Base-by-base conservation (phyloP, 2,329 filamentous ascomycete species). In the Botryosphaeria dothidea region DNA sequence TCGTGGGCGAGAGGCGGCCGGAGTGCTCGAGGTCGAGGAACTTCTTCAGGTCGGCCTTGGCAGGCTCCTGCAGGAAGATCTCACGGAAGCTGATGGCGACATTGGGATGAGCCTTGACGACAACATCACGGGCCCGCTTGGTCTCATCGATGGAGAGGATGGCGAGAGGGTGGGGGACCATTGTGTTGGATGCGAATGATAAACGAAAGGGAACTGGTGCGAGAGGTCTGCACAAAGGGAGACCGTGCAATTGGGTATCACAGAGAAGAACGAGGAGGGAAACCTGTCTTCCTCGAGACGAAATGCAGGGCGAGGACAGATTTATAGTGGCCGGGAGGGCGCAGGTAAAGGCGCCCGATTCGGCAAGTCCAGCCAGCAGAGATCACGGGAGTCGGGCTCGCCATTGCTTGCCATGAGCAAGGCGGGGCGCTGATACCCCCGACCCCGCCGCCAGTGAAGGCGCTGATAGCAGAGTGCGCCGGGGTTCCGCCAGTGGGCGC, bases 131-230 rank as follows among this genome's bases (percentile, higher is more conserved):
- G 45, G 85, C 82, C 21, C 75, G 72, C 64, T 79, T 77, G 21
- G 86, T 86, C 74, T 88, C 86, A 43, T 84, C 79, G 70, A 84
- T 74, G 56, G 79, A 83, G 65, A 88, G 81, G 69, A 80, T 84
- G 71, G 85, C 84, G 76, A 87, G 79, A 17, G 85, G 85, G 68
- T 85, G 83, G 41, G 76, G 77, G 67, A 76, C 71, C 76, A 78
- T 78, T 21, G 41, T 34, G 65, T 11, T 17, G 17, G 38, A 66
- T 17, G 36, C 19, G 2, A 4, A 7, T 13, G 34, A 57, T 2
- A 17, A 45, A 19, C 17, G 25, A 31, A 3, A 45, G 9, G 21
- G 21, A 5, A n/a, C 8, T 25, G 19, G 19, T 38, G 51, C 4
- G 2, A 8, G 29, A 23, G 51, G 51, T 8, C 15, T 27, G 54